phyloP scores from a whole-genome alignment of 495 filamentous ascomycete species.

The Podospora comata region DNA sequence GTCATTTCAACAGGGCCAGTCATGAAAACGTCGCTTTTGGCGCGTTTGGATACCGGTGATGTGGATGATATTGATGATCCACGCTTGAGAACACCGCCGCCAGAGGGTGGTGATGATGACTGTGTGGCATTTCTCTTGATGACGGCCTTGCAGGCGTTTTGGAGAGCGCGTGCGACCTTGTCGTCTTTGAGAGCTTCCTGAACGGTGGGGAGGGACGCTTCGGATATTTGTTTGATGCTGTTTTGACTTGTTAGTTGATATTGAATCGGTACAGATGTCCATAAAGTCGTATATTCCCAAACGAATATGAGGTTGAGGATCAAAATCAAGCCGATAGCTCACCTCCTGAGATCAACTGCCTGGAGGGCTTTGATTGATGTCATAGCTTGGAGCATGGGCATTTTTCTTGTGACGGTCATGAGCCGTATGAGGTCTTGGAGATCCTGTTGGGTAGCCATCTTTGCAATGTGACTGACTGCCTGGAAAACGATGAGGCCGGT shows the following conservation, averaged over 20 bases:
- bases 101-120: not conserved
- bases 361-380: slow-evolving; percentile 65
- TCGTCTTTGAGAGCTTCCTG: slow-evolving; percentile 62
- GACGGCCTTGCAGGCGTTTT: slow-evolving; percentile 64
- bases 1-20: slow-evolving; percentile 40
- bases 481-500: not conserved
- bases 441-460: slow-evolving; percentile 55
- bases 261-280: too few species aligned
- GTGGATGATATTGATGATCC: slow-evolving; percentile 21
- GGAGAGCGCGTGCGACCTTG: slow-evolving; percentile 65
- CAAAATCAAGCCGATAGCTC: slow-evolving; percentile 19
- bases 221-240: slow-evolving; percentile 62
- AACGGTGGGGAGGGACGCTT: slow-evolving; percentile 51
- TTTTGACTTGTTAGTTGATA: not conserved
- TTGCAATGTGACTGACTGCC: not conserved
- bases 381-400: slow-evolving; percentile 68
- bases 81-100: slow-evolving; percentile 37
- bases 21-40: slow-evolving; percentile 39
- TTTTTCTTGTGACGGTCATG: slow-evolving; percentile 66
- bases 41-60: slow-evolving; percentile 39
- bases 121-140: slow-evolving; percentile 40
- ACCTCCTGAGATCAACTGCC: slow-evolving; percentile 60
- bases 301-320: not conserved
- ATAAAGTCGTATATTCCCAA: not conserved
- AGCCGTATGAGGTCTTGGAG: slow-evolving; percentile 73